A percentile compares a stretch with the other conserved stretches of the same genome.
phyloP scores from a whole-genome alignment of 2,329 filamentous ascomycete genomes.

The Pseudogymnoascus sp. region DNA sequence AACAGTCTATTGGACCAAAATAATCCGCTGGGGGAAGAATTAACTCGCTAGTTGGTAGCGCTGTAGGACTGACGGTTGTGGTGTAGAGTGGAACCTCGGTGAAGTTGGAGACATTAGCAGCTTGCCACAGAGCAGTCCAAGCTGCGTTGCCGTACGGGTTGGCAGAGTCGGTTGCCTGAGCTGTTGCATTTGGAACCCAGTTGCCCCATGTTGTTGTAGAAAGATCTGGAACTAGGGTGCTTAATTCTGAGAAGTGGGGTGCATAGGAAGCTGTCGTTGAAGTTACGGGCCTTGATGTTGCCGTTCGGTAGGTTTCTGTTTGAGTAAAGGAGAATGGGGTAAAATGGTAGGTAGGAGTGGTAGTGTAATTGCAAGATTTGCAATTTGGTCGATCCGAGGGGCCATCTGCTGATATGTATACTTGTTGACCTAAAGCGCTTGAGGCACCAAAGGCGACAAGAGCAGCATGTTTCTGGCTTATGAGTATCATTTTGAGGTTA shows the following conservation, averaged over 20 bases:
- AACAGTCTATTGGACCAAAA: slow-evolving; percentile 40
- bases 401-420: slow-evolving; percentile 28
- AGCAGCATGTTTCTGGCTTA: neutral
- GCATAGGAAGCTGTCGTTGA: slow-evolving; percentile 27
- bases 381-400: slow-evolving; percentile 25
- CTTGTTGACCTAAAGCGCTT: slow-evolving; percentile 23
- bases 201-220: slow-evolving; percentile 35
- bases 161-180: slow-evolving; percentile 27
- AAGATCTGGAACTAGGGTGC: slow-evolving; percentile 28
- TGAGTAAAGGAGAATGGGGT: slow-evolving; percentile 28
- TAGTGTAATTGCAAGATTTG: slow-evolving; percentile 19
- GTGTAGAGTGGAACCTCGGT: slow-evolving; percentile 30
- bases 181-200: slow-evolving; percentile 31
- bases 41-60: slow-evolving; percentile 45
- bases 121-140: slow-evolving; percentile 31
- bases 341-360: slow-evolving; percentile 26
- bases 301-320: slow-evolving; percentile 32
- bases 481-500: neutral
- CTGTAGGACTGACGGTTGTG: slow-evolving; percentile 47
- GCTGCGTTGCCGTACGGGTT: slow-evolving; percentile 33
- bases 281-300: slow-evolving; percentile 28
- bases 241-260: slow-evolving; percentile 28
- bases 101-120: slow-evolving; percentile 29
- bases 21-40: slow-evolving; percentile 46
- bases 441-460: neutral